These are phyloP conservation scores for Pseudonitzschia multistriata DNA, from an alignment of 108 stramenopile genomes.

Conservation along the genomic window DNA sequence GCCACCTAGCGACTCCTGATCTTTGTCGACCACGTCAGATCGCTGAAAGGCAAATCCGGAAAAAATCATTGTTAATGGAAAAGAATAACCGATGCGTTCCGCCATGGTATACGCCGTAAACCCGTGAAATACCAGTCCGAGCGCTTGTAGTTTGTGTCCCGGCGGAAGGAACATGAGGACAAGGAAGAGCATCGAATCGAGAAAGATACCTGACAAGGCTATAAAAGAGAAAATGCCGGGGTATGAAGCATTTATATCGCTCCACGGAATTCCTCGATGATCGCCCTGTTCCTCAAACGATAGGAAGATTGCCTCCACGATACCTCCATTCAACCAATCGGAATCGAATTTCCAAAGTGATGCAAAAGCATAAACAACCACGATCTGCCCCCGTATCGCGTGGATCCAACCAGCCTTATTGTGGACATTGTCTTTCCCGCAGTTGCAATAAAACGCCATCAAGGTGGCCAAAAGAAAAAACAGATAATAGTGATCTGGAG, in stretches of 20 bases:
- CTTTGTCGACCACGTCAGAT: background rate
- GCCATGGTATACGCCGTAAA: slow-evolving; percentile 10
- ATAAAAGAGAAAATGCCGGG: background rate
- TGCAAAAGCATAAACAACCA: slow-evolving; percentile 9
- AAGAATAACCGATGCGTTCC: slow-evolving; percentile 9
- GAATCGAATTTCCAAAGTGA: slow-evolving; percentile 12
- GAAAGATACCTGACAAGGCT: background rate
- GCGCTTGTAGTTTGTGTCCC: background rate
- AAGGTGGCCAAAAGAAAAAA: slow-evolving; percentile 11
- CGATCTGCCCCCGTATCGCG: slow-evolving; percentile 8
- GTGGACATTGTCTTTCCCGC: background rate
- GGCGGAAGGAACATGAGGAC: background rate
- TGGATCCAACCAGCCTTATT: background rate
- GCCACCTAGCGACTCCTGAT: background rate
- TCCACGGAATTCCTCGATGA: slow-evolving; percentile 4
- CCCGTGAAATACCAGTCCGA: slow-evolving; percentile 5
- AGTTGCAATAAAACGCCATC: slow-evolving; percentile 6
- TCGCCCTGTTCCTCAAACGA: slow-evolving; percentile 1
- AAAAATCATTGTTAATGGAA: slow-evolving; percentile 6
- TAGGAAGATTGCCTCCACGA: background rate
- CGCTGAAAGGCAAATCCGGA: background rate
- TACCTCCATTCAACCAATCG: background rate
- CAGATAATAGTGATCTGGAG: slow-evolving; percentile 4
- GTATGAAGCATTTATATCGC: background rate
- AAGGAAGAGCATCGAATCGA: slow-evolving; percentile 2